Evolutionary conservation across 2,329 filamentous ascomycete genomes (phyloP).

Genomic region (Xylariaceae sp.): DNA sequence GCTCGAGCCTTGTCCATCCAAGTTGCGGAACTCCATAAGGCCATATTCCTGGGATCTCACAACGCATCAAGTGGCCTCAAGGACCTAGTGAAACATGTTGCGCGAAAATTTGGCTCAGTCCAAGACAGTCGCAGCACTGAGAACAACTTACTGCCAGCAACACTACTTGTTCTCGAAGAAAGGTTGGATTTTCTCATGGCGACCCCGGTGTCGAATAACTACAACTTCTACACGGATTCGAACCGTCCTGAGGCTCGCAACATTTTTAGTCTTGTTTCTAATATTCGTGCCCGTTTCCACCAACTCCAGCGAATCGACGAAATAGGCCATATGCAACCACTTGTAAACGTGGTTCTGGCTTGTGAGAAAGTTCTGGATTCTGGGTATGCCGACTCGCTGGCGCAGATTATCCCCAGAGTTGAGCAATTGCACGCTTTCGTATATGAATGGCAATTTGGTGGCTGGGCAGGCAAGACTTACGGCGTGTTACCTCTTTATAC

Average conservation of each 20-base stretch:
- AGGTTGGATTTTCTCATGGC: constrained; percentile 47
- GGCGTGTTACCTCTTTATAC: constrained; percentile 69
- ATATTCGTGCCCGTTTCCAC: constrained; percentile 67
- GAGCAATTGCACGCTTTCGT: constrained; percentile 84
- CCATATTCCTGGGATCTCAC: constrained; percentile 45
- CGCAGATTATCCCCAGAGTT: constrained; percentile 77
- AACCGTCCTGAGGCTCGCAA: constrained; percentile 74
- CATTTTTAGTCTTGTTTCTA: constrained; percentile 65
- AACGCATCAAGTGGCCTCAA: constrained; percentile 41
- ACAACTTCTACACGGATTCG: constrained; percentile 86
- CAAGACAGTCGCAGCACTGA: constrained; percentile 37
- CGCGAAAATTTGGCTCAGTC: constrained; percentile 34
- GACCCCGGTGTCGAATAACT: constrained; percentile 41
- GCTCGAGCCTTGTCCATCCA: constrained; percentile 53
- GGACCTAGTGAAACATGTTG: constrained; percentile 41
- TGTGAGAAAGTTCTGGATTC: constrained; percentile 75
- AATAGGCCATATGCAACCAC: constrained; percentile 67
- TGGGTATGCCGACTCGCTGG: constrained; percentile 75
- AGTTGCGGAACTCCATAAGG: constrained; percentile 57
- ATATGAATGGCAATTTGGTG: constrained; percentile 86
- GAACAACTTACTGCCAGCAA: constrained; percentile 59
- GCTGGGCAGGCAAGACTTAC: constrained; percentile 79
- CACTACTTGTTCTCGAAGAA: constrained; percentile 63
- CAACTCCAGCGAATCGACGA: constrained; percentile 64
- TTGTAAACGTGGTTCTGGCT: constrained; percentile 71